phyloP scores from a whole-genome alignment of 495 filamentous ascomycete species.

The Penicillium argentinense region DNA sequence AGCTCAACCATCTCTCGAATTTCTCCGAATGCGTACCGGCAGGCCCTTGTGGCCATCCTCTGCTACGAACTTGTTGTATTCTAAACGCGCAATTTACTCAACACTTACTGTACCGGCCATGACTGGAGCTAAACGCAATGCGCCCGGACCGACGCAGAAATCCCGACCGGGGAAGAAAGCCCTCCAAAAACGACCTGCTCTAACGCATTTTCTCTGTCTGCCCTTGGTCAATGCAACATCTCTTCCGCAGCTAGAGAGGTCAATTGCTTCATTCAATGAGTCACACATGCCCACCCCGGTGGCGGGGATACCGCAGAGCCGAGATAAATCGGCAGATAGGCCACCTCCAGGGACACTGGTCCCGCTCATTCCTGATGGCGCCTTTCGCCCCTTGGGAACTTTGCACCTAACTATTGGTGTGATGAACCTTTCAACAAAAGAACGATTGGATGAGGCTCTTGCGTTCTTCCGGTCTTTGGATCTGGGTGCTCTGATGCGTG shows the following conservation, averaged over 20 bases:
- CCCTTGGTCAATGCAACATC: slow-evolving; percentile 68
- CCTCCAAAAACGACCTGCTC: slow-evolving; percentile 38
- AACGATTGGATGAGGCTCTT: slow-evolving; percentile 58
- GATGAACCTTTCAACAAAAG: slow-evolving; percentile 66
- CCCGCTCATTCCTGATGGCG: slow-evolving; percentile 51
- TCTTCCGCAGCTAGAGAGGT: slow-evolving; percentile 59
- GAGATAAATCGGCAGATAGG: background rate
- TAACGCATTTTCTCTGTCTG: slow-evolving; percentile 90
- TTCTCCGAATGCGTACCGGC: background rate
- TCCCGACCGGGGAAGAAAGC: slow-evolving; percentile 5
- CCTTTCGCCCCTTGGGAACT: slow-evolving; percentile 75
- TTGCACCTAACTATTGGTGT: slow-evolving; percentile 86
- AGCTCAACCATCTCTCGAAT: background rate
- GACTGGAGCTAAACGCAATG: slow-evolving; percentile 12
- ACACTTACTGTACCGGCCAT: slow-evolving; percentile 6
- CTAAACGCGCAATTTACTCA: background rate
- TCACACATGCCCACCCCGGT: slow-evolving; percentile 41
- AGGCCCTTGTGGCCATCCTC: background rate
- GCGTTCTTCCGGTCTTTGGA: slow-evolving; percentile 55
- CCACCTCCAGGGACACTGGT: slow-evolving; percentile 24
- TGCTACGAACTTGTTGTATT: background rate
- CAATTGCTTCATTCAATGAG: slow-evolving; percentile 59
- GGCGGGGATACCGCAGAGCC: background rate
- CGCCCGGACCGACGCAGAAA: background rate
- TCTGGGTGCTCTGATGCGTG: slow-evolving; percentile 47